Conservation (phyloP, 768 basidiomycete genomes). For the Phanerochaete carnosa region DNA sequence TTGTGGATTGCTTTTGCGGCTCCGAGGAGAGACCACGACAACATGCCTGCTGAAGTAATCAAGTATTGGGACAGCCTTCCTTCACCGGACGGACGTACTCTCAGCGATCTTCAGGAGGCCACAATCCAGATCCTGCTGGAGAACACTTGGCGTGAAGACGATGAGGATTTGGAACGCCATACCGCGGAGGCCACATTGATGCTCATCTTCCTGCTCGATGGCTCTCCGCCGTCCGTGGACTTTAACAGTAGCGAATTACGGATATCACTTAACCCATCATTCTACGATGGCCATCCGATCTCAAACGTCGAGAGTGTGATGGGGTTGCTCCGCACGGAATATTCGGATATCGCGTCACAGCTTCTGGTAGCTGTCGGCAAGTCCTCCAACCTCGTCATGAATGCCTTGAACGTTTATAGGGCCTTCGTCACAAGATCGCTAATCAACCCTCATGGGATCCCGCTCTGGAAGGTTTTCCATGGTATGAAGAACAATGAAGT, state of each 20-base stretch:
- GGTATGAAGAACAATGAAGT: not conserved
- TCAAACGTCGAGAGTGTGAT: not conserved
- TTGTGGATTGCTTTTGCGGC: not conserved
- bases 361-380: not conserved
- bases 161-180: not conserved
- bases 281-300: not conserved
- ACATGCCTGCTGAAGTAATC: too few relatives aligned
- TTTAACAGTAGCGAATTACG: not conserved
- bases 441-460: not conserved
- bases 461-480: not conserved
- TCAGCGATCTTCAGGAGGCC: not conserved
- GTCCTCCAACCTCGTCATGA: not conserved
- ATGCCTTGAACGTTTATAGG: not conserved
- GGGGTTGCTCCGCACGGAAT: not conserved
- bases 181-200: not conserved
- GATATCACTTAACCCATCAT: not conserved
- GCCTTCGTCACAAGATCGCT: not conserved
- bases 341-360: not conserved
- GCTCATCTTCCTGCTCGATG: not conserved
- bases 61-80: not conserved
- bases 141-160: not conserved
- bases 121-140: not conserved
- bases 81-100: not conserved
- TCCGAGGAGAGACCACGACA: not conserved
- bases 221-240: not conserved